Percentiles rank a stretch among this genome's conserved stretches.
These are phyloP conservation scores for Leucogyrophana mollusca DNA, from an alignment of 768 basidiomycete species.

Conservation along the genomic window DNA sequence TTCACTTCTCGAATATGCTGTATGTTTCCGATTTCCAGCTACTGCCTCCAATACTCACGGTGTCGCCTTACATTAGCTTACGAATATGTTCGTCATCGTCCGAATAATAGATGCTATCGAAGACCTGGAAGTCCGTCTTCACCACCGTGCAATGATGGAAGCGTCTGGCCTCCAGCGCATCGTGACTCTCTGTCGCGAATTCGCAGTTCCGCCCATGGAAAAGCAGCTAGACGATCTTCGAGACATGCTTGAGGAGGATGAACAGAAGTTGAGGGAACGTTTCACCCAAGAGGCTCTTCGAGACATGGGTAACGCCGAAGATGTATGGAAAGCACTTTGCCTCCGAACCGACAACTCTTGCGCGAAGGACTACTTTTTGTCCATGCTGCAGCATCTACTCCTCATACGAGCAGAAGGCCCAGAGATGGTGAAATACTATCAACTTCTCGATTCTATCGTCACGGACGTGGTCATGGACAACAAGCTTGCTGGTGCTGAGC, in stretches of 20 bases:
- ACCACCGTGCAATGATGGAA: conserved; percentile 89
- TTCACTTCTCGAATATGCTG: conserved; percentile 83
- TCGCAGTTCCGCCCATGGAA: conserved; percentile 64
- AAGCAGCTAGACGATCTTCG: conserved; percentile 64
- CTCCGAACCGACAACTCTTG: conserved; percentile 75
- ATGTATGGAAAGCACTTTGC: conserved; percentile 82
- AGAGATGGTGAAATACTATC: conserved; percentile 83
- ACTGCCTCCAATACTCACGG: conserved; percentile 10
- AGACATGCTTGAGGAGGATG: conserved; percentile 68
- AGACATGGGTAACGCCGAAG: conserved; percentile 77
- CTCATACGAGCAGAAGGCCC: conserved; percentile 89
- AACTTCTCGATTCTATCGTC: conserved; percentile 86
- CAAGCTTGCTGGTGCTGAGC: conserved; percentile 81
- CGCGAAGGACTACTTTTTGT: conserved; percentile 82
- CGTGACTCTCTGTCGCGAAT: conserved; percentile 63
- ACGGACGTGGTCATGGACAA: conserved; percentile 92
- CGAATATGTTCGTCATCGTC: conserved; percentile 74
- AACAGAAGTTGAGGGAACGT: conserved; percentile 65
- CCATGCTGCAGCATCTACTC: conserved; percentile 92
- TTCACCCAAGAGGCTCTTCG: conserved; percentile 74
- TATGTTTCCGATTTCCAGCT: conserved; percentile 36
- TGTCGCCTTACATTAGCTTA: conserved; percentile 38
- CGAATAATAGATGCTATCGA: conserved; percentile 63
- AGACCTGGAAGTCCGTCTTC: conserved; percentile 81
- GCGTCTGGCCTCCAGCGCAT: conserved; percentile 77